These are phyloP conservation scores for Pythium chondricola DNA, from an alignment of 352 stramenopile genomes.

Conservation along the genomic window DNA sequence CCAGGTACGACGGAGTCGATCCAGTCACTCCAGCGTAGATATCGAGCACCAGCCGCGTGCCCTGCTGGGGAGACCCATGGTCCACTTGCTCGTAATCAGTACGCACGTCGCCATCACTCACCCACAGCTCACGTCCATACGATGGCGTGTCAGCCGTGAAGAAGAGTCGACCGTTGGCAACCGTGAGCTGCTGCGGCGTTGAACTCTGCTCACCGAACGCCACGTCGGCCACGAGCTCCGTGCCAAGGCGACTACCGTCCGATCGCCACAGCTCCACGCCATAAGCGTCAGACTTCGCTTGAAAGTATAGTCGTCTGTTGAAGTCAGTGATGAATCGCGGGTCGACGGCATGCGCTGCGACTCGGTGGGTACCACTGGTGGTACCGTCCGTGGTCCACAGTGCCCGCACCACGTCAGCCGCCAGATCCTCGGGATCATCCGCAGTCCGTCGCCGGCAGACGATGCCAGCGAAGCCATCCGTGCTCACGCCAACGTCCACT, in stretches of 20 bases:
- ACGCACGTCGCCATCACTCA: conserved; percentile 35
- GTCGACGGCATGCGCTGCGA: conserved; percentile 23
- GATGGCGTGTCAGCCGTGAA: conserved; percentile 42
- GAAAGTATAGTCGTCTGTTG: conserved; percentile 52
- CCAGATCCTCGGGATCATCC: not conserved
- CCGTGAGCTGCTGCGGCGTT: conserved; percentile 29
- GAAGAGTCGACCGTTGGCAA: conserved; percentile 29
- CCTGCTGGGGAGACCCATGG: conserved; percentile 4
- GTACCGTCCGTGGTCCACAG: conserved; percentile 86
- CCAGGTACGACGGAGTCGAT: conserved; percentile 50
- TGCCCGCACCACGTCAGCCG: conserved; percentile 10
- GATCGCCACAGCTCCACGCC: conserved; percentile 75
- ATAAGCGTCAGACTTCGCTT: conserved; percentile 38
- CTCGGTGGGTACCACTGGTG: conserved; percentile 42
- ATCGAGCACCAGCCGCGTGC: conserved; percentile 52
- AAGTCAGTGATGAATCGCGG: conserved; percentile 39
- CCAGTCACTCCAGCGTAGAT: conserved; percentile 35
- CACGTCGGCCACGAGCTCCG: conserved; percentile 49
- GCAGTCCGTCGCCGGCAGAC: conserved; percentile 5
- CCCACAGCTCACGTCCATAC: conserved; percentile 53
- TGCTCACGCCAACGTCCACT: conserved; percentile 40
- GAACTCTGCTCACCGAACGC: conserved; percentile 36
- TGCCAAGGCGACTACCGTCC: conserved; percentile 50
- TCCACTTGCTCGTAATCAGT: conserved; percentile 26
- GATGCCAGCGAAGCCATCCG: conserved; percentile 18